Evolutionary conservation across 306 rosid genomes (phyloP), one percentile per base, ranked within the genome.

Genomic region (Vachellia pachyceras): DNA sequence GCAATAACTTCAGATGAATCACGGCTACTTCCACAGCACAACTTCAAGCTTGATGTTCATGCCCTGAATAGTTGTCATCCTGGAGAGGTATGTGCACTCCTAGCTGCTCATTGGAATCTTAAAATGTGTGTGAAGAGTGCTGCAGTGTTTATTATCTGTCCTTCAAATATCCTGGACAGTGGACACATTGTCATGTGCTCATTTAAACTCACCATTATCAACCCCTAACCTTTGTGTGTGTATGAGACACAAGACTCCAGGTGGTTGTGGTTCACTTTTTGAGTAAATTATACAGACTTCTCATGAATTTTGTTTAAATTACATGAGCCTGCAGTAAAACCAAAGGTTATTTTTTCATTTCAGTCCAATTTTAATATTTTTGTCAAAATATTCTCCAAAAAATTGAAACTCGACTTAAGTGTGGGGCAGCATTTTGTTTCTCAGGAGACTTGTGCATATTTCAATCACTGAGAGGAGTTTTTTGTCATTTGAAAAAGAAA

Each of bases 31-130:
- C 99, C 99, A 23, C 99, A 96, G 82, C 97, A 96, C 81, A 96
- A 93, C 86, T 96, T 93, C 91, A 96, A 85, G 91, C 99, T 96
- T 80, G 98, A 96, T 90, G 99, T 87, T 83, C 93, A 96, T 50
- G 86, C 98, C 80, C 54, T 96, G 85, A 96, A 90, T 84, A 87
- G 88, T 77, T 97, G 89, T 79, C 94, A 82, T 72, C 99, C 99
- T 76, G 98, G 98, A 79, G 99, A 96, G 93, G 98, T 96, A 89
- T 67, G 67, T 39, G 25, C 37, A 25, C 66, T 85, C 39, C 39
- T 75, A 65, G 70, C 50, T 81, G 77, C 74, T 82, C 49, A 54
- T 40, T 61, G 61, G 8, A 79, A 78, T 74, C 57, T 15, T 44
- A 80, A 71, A 66, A 47, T 69, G 58, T 60, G 54, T 72, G 20